These are phyloP conservation scores for Oropetium thomaeum DNA, from an alignment of 176 grass and related monocot species.

Conservation along the genomic window DNA sequence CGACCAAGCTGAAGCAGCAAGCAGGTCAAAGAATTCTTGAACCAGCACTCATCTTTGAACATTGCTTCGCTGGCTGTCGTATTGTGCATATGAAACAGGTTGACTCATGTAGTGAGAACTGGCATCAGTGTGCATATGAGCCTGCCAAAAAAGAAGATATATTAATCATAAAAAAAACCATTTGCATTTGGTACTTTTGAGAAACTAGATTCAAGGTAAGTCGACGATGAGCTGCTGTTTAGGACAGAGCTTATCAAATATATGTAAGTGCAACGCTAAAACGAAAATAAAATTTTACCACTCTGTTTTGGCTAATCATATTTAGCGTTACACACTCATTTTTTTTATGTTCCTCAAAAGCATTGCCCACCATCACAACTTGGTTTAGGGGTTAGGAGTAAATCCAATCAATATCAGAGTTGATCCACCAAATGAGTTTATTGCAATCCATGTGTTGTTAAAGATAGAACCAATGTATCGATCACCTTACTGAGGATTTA, in stretches of 20 bases:
- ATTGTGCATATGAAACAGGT: constrained; percentile 39
- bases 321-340: background rate
- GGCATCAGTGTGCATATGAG: constrained; percentile 26
- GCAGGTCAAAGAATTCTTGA: constrained; percentile 18
- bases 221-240: background rate
- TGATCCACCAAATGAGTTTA: background rate
- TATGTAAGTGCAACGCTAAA: background rate
- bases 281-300: background rate
- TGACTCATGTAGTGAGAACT: constrained; percentile 41
- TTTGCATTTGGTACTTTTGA: background rate
- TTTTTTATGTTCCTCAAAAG: background rate
- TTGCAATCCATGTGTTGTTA: background rate
- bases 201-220: background rate
- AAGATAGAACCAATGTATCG: background rate
- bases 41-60: constrained; percentile 55
- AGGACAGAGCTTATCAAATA: background rate
- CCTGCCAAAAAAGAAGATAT: constrained; percentile 31
- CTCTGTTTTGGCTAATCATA: background rate
- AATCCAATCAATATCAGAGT: background rate
- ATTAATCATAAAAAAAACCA: background rate
- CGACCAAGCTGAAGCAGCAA: background rate
- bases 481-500: background rate
- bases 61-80: constrained; percentile 44
- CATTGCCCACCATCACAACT: background rate
- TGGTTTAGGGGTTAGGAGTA: background rate